phyloP scores from a whole-genome alignment of 192 early-diverging fungal species.

The Coemansia sp. region DNA sequence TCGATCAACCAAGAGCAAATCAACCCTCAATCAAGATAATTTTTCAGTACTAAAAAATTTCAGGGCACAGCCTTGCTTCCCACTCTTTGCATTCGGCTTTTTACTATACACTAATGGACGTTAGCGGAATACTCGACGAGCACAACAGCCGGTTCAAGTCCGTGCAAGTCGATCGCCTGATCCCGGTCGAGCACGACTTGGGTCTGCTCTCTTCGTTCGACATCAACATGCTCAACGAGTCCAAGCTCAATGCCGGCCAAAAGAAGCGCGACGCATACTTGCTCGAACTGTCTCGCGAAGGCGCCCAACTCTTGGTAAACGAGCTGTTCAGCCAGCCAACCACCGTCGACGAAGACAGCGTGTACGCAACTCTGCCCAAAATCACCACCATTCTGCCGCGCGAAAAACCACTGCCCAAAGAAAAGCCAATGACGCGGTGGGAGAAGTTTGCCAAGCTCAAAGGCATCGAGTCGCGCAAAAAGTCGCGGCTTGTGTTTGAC shows the following conservation, averaged over 20 bases:
- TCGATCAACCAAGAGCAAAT: neutral
- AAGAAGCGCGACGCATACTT: slow-evolving; percentile 60
- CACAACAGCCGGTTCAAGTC: slow-evolving; percentile 71
- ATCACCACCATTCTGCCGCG: slow-evolving; percentile 71
- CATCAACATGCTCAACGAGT: slow-evolving; percentile 74
- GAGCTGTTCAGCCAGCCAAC: slow-evolving; percentile 81
- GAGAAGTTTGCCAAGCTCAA: slow-evolving; percentile 97
- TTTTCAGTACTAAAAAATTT: slow-evolving; percentile 1
- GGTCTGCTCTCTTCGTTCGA: slow-evolving; percentile 82
- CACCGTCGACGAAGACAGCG: slow-evolving; percentile 65
- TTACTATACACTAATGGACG: slow-evolving; percentile 56
- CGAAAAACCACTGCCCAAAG: slow-evolving; percentile 91
- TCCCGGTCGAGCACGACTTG: slow-evolving; percentile 86
- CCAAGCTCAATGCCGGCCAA: slow-evolving; percentile 20
- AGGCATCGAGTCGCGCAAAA: slow-evolving; percentile 87
- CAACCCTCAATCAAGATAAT: neutral
- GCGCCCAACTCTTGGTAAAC: slow-evolving; percentile 84
- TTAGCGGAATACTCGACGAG: slow-evolving; percentile 65
- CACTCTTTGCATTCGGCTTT: slow-evolving; percentile 6
- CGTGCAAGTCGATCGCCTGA: slow-evolving; percentile 75
- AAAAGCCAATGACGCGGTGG: slow-evolving; percentile 91
- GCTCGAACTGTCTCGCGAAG: slow-evolving; percentile 70
- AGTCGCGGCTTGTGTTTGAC: slow-evolving; percentile 79
- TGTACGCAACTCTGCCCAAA: slow-evolving; percentile 76
- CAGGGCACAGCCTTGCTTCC: neutral